A percentile compares a stretch with the other conserved stretches of the same genome.
Conservation (phyloP, 257 asterid species). For the Agastache rugosa region DNA sequence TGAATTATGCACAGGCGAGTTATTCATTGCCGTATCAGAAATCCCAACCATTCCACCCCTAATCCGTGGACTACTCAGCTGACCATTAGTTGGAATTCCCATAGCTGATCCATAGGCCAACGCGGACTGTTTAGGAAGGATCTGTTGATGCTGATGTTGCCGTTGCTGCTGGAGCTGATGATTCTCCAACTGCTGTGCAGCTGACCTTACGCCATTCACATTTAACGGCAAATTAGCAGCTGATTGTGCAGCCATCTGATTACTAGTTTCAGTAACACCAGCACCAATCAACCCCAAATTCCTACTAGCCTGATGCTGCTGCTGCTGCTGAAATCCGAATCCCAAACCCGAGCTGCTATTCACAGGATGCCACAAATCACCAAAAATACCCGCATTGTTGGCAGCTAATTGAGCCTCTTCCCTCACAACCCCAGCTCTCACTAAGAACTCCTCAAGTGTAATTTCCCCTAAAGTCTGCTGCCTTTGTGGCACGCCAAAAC, state of each 20-base stretch:
- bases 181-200: conserved; percentile 43
- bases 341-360: conserved; percentile 48
- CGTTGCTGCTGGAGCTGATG: conserved; percentile 50
- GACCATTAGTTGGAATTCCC: conserved; percentile 53
- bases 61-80: conserved; percentile 53
- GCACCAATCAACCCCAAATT: conserved; percentile 47
- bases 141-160: conserved; percentile 44
- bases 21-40: conserved; percentile 51
- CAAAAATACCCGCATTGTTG: conserved; percentile 47
- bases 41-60: conserved; percentile 59
- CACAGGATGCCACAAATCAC: conserved; percentile 52
- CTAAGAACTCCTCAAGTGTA: conserved; percentile 89
- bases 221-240: conserved; percentile 54
- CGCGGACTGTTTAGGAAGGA: conserved; percentile 71
- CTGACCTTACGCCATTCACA: conserved; percentile 62
- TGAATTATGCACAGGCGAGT: conserved; percentile 52
- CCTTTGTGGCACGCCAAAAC: conserved; percentile 59
- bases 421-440: conserved; percentile 84
- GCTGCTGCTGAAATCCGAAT: conserved; percentile 52
- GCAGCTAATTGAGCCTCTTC: conserved; percentile 67
- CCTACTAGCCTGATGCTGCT: conserved; percentile 45
- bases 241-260: conserved; percentile 49
- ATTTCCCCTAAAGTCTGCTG: conserved; percentile 82
- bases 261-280: conserved; percentile 46
- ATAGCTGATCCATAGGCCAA: conserved; percentile 58